These are phyloP conservation scores for Talaromyces verruculosus DNA, from an alignment of 2,329 filamentous ascomycete species.

Conservation along the genomic window DNA sequence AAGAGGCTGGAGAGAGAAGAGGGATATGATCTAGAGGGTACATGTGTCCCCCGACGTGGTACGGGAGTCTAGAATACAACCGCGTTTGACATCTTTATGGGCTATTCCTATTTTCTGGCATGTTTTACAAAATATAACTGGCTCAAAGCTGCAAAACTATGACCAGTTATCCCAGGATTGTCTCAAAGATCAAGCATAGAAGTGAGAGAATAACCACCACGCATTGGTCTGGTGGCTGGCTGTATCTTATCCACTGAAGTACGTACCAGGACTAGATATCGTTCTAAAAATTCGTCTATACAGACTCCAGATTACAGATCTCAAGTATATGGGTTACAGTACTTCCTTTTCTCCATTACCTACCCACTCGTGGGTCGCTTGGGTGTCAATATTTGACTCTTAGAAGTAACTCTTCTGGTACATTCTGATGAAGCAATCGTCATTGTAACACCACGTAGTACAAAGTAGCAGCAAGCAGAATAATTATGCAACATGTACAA, in stretches of 20 bases:
- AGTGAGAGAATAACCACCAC: background rate
- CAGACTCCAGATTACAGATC: background rate
- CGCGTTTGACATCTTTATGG: background rate
- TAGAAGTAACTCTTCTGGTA: background rate
- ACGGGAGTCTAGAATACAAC: background rate
- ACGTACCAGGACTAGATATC: background rate
- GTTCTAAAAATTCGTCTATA: background rate
- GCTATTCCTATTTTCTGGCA: background rate
- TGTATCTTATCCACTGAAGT: background rate
- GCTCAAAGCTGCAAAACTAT: background rate
- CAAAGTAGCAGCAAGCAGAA: background rate
- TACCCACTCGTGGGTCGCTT: background rate
- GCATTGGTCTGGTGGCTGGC: background rate
- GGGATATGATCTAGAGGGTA: background rate
- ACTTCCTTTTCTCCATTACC: background rate
- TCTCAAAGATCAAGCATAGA: background rate
- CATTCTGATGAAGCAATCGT: background rate
- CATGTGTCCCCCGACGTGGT: background rate
- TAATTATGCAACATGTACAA: background rate
- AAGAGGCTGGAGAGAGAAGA: background rate
- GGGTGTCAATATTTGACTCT: background rate
- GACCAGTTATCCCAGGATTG: background rate
- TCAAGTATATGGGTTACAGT: background rate
- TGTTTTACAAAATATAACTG: background rate
- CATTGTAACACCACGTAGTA: constrained; percentile 9